Evolutionary conservation across 805 yeast genomes (phyloP).

Genomic region (Saccharomycopsis synnaedendra): DNA sequence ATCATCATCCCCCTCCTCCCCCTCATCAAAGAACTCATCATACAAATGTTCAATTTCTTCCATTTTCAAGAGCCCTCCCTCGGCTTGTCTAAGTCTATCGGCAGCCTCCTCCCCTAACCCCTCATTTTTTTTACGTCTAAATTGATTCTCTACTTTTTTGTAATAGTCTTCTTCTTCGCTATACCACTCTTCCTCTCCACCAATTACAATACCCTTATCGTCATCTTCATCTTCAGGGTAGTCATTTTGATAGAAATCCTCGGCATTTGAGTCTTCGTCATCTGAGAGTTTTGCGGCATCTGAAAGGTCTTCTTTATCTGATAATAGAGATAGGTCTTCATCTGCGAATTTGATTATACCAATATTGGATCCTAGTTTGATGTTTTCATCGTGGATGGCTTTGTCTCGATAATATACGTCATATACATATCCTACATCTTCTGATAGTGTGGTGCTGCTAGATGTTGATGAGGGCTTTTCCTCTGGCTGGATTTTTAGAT

Average conservation of each 20-base stretch:
- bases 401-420: constrained; percentile 72
- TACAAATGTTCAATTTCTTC: constrained; percentile 14
- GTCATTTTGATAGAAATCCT: constrained; percentile 83
- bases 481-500: constrained; percentile 2
- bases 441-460: not conserved
- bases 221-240: constrained; percentile 92
- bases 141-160: constrained; percentile 19
- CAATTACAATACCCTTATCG: constrained; percentile 27
- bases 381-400: constrained; percentile 42
- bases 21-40: constrained; percentile 12
- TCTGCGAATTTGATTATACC: constrained; percentile 29
- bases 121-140: constrained; percentile 3
- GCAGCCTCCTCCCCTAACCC: constrained; percentile 1
- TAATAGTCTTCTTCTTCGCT: constrained; percentile 25
- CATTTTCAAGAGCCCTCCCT: constrained; percentile 1
- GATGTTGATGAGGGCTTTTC: constrained; percentile 1
- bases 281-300: constrained; percentile 35
- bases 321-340: constrained; percentile 23
- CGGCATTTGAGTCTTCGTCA: constrained; percentile 84
- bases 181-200: constrained; percentile 26
- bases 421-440: constrained; percentile 67
- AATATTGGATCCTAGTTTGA: constrained; percentile 12
- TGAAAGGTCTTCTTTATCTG: constrained; percentile 23
- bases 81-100: not conserved
- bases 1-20: constrained; percentile 1